These are phyloP conservation scores for Zoysia matrella DNA, from an alignment of 202 grass and related monocot genomes.

Conservation along the genomic window DNA sequence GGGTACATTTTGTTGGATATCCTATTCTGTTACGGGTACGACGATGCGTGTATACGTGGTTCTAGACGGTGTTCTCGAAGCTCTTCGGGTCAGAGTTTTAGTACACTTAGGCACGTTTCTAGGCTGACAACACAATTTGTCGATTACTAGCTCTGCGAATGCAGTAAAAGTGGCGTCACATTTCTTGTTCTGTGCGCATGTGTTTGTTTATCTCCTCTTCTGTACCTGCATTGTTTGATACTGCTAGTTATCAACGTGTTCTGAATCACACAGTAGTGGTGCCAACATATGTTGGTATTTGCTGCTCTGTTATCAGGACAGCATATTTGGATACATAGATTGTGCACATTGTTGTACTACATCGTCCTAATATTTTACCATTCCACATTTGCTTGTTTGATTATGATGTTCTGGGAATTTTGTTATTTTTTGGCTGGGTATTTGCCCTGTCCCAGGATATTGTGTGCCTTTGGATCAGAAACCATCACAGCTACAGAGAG, in stretches of 20 bases:
- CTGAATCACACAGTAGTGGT: neutral
- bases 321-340: neutral
- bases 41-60: slow-evolving; percentile 11
- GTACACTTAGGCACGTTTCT: slow-evolving; percentile 19
- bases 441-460: neutral
- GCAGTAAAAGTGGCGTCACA: slow-evolving; percentile 28
- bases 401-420: slow-evolving; percentile 5
- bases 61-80: slow-evolving; percentile 3
- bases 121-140: slow-evolving; percentile 35
- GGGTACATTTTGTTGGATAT: slow-evolving; percentile 21
- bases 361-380: neutral
- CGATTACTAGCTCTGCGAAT: slow-evolving; percentile 11
- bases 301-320: neutral
- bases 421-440: neutral
- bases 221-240: neutral
- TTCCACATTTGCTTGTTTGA: neutral
- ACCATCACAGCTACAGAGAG: neutral
- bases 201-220: neutral
- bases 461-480: neutral
- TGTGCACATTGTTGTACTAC: slow-evolving; percentile 15
- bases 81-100: slow-evolving; percentile 15
- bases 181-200: slow-evolving; percentile 30
- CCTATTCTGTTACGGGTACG: neutral
- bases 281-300: neutral
- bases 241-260: too few relatives aligned